These are phyloP conservation scores for Malus domestica DNA, from an alignment of 306 rosid genomes.

Conservation along the genomic window DNA sequence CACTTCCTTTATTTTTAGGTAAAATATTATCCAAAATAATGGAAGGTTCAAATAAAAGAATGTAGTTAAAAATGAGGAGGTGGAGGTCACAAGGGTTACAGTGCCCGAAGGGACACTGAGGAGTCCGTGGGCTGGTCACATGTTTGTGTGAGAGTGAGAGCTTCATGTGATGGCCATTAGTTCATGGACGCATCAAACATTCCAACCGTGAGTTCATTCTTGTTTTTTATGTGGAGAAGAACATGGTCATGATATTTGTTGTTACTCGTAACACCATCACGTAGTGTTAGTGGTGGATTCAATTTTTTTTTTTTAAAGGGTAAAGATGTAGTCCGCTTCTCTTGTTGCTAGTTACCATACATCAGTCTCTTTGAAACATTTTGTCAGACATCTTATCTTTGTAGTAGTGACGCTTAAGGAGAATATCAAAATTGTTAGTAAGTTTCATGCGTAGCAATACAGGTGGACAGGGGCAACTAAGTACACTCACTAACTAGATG, in stretches of 20 bases:
- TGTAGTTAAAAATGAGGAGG: not conserved
- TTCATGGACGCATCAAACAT: not conserved
- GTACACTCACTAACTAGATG: too few species aligned
- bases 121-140: constrained; percentile 35
- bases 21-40: not conserved
- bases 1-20: not conserved
- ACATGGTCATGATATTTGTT: not conserved
- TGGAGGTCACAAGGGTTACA: constrained; percentile 45
- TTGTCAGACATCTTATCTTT: too few species aligned
- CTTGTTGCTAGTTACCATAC: too few species aligned
- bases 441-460: too few species aligned
- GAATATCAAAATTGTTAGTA: too few species aligned
- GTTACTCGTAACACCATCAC: not conserved
- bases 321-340: too few species aligned
- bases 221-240: not conserved
- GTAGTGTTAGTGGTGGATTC: not conserved
- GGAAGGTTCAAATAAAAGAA: not conserved
- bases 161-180: constrained; percentile 14
- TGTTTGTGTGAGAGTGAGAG: constrained; percentile 14
- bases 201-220: not conserved
- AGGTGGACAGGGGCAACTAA: too few species aligned
- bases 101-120: not conserved
- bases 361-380: too few species aligned
- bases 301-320: too few species aligned
- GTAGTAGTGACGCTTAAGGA: not conserved